Evolutionary conservation across 192 early-diverging fungal species (phyloP), one percentile per base, ranked within the genome.

Genomic region (Entophlyctis luteolus): DNA sequence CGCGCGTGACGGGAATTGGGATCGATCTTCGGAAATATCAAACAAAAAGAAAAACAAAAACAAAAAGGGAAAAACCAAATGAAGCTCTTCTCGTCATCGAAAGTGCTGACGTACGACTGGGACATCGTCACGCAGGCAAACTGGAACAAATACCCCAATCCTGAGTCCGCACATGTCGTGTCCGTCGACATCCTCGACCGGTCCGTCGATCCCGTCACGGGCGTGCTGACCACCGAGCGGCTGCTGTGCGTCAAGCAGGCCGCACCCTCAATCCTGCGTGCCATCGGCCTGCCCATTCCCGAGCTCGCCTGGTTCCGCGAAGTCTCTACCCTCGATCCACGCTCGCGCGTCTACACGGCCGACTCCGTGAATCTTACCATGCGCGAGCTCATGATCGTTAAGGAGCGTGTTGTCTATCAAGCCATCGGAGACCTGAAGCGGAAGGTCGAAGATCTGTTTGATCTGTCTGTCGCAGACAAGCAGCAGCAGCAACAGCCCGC

Each of bases 61-160:
- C n/a, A n/a, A n/a, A n/a, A n/a, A n/a, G n/a, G n/a, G n/a, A n/a
- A n/a, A n/a, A n/a, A n/a, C n/a, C 39, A 58, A 68, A 93, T 94
- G 95, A 91, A 92, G 73, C 79, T 98, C 36, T 94, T 94, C 56
- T 83, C 93, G 75, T 80, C 85, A 23, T 75, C 87, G 50, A 89
- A 94, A 70, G 78, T 81, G 29, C 93, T 90, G 77, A 75, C 84
- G 70, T 88, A 95, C 77, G 77, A 88, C 55, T 98, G 94, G 91
- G 80, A 78, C 3, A 86, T 72, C n/a, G 42, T 81, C 0, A 84
- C 82, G 3, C 36, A 48, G 12, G 96, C 93, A 37, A 90, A 95
- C 76, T 99, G 89, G 89, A 86, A 87, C 77, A 99, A 99, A 77
- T 99, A 99, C 81, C 97, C 97, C 0, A 99, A 99, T 78, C 90